Evolutionary conservation across 2,329 filamentous ascomycete genomes (phyloP), one percentile per base, ranked within the genome.

Genomic region (Pseudogymnoascus sp.): DNA sequence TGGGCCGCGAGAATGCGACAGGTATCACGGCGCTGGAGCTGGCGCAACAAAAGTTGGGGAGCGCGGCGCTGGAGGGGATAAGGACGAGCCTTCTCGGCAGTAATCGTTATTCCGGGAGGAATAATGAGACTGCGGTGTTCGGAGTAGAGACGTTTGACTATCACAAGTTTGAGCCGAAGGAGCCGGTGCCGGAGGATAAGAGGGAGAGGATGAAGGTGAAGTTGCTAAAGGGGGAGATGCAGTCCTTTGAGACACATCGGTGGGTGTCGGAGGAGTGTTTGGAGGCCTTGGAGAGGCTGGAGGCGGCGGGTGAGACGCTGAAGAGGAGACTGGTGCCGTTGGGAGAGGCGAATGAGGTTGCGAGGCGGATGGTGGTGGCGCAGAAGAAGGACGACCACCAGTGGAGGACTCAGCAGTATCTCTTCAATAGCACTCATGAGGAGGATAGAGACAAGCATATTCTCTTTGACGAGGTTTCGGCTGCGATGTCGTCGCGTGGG

Each of bases 11-110:
- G 71, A 92, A 92, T 67, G 84, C 89, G 0, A 89, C 89, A 0
- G 91, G 91, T 1, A 81, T 83, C 13, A 94, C 90, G 0, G 87
- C 90, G 0, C 79, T 81, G 29, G 90, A 94, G 68, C 74, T 90
- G 58, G 84, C 86, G 0, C 38, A 31, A 2, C 67, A 66, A 36
- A 35, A 62, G 5, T 17, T 39, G 1, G 58, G 62, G 7, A 63
- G 63, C 12, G 21, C 27, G 1, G 58, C 61, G n/a, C 44, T 58
- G 1, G 63, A 66, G 42, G 64, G 36, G 9, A 2, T 25, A 1
- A 59, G 36, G 17, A 3, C 7, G 2, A 27, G 21, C 21, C 21
- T 21, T 21, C 21, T 21, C 21, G 21, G 21, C 2, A 21, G 21
- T 21, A 21, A 21, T 21, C 21, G 21, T 21, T 21, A 21, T 21